Conservation (phyloP, 129 eudicot genomes). For the Ambrosia artemisiifolia region DNA sequence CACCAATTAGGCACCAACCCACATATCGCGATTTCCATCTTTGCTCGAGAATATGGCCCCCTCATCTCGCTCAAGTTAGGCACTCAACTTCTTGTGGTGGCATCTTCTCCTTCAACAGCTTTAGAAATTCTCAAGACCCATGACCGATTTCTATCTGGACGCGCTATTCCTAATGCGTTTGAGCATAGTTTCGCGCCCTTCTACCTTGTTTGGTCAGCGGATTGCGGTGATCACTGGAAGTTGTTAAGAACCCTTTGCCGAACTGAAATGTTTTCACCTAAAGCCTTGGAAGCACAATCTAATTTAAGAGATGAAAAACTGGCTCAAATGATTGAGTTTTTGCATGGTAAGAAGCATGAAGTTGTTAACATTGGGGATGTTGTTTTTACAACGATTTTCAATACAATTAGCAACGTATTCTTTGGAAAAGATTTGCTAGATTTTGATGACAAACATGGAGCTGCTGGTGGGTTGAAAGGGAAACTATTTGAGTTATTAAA, state of each 20-base stretch:
- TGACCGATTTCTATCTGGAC: conserved; percentile 22
- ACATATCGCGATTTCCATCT: conserved; percentile 15
- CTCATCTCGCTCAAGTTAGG: conserved; percentile 33
- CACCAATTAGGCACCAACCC: conserved; percentile 24
- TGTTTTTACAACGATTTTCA: not conserved
- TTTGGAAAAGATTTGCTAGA: not conserved
- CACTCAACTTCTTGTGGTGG: conserved; percentile 30
- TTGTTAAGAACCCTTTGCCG: conserved; percentile 17
- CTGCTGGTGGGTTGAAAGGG: not conserved
- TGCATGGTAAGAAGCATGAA: not conserved
- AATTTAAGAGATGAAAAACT: conserved; percentile 11
- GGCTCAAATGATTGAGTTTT: not conserved
- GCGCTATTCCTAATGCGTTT: conserved; percentile 14
- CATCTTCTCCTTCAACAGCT: conserved; percentile 27
- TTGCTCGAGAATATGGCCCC: conserved; percentile 23
- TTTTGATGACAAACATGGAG: not conserved
- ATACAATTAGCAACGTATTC: not conserved
- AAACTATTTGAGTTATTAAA: not conserved
- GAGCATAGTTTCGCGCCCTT: not conserved
- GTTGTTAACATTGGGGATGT: not conserved
- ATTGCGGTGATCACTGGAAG: conserved; percentile 22
- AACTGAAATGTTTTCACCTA: conserved; percentile 20
- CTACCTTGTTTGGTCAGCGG: conserved; percentile 9
- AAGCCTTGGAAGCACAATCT: conserved; percentile 25
- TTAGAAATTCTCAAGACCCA: conserved; percentile 31